Base-by-base conservation (phyloP, 164 flowering plant genomes). In the Vitis vinifera region DNA sequence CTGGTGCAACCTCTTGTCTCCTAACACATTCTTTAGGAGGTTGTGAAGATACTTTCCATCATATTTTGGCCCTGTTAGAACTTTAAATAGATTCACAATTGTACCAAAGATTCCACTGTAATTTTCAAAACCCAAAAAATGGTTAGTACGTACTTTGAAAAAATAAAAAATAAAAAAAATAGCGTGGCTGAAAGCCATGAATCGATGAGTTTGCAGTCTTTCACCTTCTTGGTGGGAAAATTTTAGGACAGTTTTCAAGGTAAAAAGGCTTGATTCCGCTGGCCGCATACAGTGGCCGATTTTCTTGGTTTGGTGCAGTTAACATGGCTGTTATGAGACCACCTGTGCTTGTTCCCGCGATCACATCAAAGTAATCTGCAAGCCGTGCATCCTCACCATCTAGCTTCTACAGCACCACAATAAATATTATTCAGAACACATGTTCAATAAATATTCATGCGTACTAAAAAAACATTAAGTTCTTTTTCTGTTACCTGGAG, bases 321-420 rank as follows among this genome's bases (percentile, higher is more conserved):
- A 65, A 23, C 65, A 62, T 62, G 50, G 17, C 14, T 5, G 67
- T 65, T 16, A 63, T 49, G 7, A 63, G 17, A 30, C 66, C 53
- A 12, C 52, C 66, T 3, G 66, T 47, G 53, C 67, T 65, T 10
- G 67, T 65, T 17, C 67, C 67, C 1, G 67, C 67, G 7, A 65
- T 23, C 67, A 65, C 67, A 23, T 65, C 67, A 14, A 65, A 50
- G 9, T 65, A 65, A 9, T 51, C 67, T 65, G 67, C 67, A 10
- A 65, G 15, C 12, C 67, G 16, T 8, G 56, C 67, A 12, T 65
- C 17, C 15, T 65, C 37, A 0, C 67, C 56, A 51, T 65, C 67
- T 37, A 65, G 37, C n/a, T 65, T 16, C 55, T 37, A 37, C 44
- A 23, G 27, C 2, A 37, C 44, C 44, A 37, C 44, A 37, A 37